Evolutionary conservation across 305 asterid species (phyloP).

Genomic region (Fraxinus nigra): DNA sequence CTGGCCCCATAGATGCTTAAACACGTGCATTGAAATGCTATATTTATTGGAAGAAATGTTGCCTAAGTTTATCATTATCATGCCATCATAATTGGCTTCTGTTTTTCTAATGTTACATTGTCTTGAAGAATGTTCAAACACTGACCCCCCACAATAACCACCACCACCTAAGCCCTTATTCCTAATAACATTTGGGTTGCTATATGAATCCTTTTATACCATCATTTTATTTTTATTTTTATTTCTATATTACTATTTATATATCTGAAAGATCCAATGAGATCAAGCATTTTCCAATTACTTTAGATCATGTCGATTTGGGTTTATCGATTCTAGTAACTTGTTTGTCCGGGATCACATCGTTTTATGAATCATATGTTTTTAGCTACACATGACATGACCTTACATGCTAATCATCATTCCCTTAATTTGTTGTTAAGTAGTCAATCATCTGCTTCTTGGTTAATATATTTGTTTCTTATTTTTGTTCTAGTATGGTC

Average conservation of each 20-base stretch:
- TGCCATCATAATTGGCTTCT: not conserved
- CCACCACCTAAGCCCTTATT: not conserved
- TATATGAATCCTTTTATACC: not conserved
- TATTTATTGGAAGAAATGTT: not conserved
- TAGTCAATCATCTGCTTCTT: not conserved
- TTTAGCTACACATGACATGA: not conserved
- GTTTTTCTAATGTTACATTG: not conserved
- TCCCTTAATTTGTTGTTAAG: not conserved
- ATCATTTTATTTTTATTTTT: not conserved
- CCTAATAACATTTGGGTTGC: not conserved
- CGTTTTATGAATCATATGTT: not conserved
- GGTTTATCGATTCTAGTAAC: not conserved
- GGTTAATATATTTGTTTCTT: not conserved
- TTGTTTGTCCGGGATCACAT: not conserved
- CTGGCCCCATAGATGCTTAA: not conserved
- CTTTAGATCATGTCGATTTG: not conserved
- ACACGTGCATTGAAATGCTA: not conserved
- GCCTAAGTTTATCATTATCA: not conserved
- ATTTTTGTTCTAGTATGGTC: not conserved
- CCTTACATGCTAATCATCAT: not conserved
- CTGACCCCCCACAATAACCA: not conserved
- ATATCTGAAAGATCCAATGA: not conserved
- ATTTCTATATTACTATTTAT: not conserved
- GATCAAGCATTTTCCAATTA: not conserved
- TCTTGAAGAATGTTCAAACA: not conserved